Base-by-base conservation (phyloP, 345 rosid species). In the Noccaea caerulescens region DNA sequence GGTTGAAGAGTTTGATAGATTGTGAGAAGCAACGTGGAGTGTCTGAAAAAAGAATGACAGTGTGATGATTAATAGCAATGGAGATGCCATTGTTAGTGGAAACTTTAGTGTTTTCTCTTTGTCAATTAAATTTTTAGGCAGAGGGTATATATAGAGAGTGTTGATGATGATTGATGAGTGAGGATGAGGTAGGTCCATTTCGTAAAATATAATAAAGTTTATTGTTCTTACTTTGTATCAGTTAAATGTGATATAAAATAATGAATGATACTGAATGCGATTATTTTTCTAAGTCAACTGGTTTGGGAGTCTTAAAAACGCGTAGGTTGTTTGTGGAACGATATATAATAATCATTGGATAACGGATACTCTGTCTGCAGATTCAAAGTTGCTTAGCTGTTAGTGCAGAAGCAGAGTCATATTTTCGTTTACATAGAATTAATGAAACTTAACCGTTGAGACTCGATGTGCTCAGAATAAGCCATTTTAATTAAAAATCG, bases 1-100 rank as follows among this genome's bases (percentile, higher is more conserved):
- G 9, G 80, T 71, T 3, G 82, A 72, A 10, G 86, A 66, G 62
- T 45, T 79, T n/a, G 74, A 54, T 11, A 77, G 54, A 62, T 41
- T 27, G 18, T 76, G 79, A n/a, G 75, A 56, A 46, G 20, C 14
- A 10, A 62, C 60, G 0, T 55, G 0, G 3, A 75, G 20, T 56
- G 79, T 44, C 25, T 55, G 79, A 10, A 41, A 8, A 13, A 55
- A 56, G 25, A 68, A 43, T 37, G 4, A n/a, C 27, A 76, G 38
- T 30, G 69, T 54, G 13, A 69, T 32, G 44, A 69, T 30, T 38
- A 47, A 8, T 3, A 74, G 59, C 5, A 61, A 9, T 56, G 66
- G 60, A 55, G 71, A 46, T 4, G 47, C 55, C 75, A 62, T 69
- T 47, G 58, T 37, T 52, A 51, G 9, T 18, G 5, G 16, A 18